Evolutionary conservation across 2,329 filamentous ascomycete species (phyloP).

Genomic region (Neofusicoccum cordaticola): DNA sequence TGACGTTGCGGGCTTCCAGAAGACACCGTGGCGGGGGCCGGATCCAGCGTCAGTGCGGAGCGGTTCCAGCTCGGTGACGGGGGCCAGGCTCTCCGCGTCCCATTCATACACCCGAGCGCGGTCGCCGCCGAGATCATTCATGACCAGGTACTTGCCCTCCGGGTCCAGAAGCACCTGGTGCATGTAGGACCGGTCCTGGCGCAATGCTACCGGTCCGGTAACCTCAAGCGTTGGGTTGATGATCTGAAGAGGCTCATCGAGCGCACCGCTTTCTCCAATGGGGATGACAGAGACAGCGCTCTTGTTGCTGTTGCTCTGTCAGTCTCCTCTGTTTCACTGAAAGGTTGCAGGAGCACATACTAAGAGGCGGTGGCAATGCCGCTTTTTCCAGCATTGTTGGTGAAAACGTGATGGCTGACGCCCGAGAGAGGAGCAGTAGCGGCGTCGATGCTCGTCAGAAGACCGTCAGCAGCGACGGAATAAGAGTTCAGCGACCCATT

Average conservation of each 20-base stretch:
- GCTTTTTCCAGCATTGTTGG: constrained; percentile 35
- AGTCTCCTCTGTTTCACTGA: background rate
- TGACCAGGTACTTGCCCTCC: constrained; percentile 58
- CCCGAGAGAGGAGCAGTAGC: constrained; percentile 39
- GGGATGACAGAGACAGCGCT: constrained; percentile 37
- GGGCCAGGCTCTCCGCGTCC: constrained; percentile 41
- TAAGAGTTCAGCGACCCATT: constrained; percentile 47
- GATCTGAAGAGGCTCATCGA: constrained; percentile 35
- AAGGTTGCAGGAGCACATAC: background rate
- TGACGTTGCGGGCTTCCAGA: constrained; percentile 38
- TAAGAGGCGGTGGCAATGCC: constrained; percentile 45
- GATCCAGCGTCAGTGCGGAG: constrained; percentile 51
- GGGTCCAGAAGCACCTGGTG: constrained; percentile 66
- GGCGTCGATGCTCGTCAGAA: constrained; percentile 24
- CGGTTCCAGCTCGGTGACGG: constrained; percentile 47
- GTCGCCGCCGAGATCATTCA: constrained; percentile 66
- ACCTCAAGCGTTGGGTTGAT: constrained; percentile 41
- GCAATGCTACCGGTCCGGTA: constrained; percentile 38
- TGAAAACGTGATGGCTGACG: constrained; percentile 39
- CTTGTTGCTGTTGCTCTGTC: constrained; percentile 22
- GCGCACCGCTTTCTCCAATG: constrained; percentile 15
- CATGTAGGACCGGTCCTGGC: constrained; percentile 61
- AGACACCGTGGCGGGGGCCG: constrained; percentile 64
- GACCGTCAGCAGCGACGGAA: constrained; percentile 37
- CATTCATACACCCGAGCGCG: constrained; percentile 59